Evolutionary conservation across 2,329 filamentous ascomycete species (phyloP).

Genomic region (Colletotrichum sp.): DNA sequence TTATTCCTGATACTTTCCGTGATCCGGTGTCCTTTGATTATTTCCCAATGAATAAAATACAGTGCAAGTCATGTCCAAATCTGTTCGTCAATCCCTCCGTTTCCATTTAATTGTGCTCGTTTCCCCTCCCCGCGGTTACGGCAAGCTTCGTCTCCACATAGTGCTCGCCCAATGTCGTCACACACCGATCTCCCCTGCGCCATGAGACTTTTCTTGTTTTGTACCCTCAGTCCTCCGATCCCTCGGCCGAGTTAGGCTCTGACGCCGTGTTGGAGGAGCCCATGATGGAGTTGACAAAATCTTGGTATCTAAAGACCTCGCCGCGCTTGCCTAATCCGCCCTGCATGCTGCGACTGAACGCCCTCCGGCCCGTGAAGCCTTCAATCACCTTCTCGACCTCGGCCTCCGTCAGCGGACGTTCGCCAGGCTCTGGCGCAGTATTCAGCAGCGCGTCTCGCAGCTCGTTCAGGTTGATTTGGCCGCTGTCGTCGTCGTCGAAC

Average conservation of each 20-base stretch:
- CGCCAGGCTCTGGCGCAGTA: slow-evolving; percentile 78
- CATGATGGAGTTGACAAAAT: slow-evolving; percentile 79
- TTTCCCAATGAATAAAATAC: not conserved
- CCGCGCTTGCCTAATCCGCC: slow-evolving; percentile 68
- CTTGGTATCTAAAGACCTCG: slow-evolving; percentile 92
- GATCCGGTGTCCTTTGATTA: not conserved
- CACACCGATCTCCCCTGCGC: not conserved
- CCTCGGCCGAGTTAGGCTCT: slow-evolving; percentile 32
- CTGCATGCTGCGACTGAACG: slow-evolving; percentile 72
- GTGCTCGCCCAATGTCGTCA: slow-evolving; percentile 10
- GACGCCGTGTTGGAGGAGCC: slow-evolving; percentile 52
- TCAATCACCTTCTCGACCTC: slow-evolving; percentile 89
- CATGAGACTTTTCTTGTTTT: not conserved
- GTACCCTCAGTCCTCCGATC: slow-evolving; percentile 21
- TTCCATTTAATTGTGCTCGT: slow-evolving; percentile 2
- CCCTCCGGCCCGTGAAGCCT: slow-evolving; percentile 83
- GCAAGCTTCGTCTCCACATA: not conserved
- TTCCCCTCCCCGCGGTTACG: not conserved
- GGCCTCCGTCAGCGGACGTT: slow-evolving; percentile 65
- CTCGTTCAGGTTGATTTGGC: slow-evolving; percentile 85
- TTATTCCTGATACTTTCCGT: not conserved
- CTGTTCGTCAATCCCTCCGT: slow-evolving; percentile 5
- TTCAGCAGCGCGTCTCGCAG: slow-evolving; percentile 83
- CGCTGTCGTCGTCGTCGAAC: slow-evolving; percentile 95
- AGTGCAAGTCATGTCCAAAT: slow-evolving; percentile 3